Percentiles rank a stretch among this genome's conserved stretches.
Evolutionary conservation across 176 grass and related monocot genomes (phyloP).

Genomic region (Hsuehochloa calcarea): DNA sequence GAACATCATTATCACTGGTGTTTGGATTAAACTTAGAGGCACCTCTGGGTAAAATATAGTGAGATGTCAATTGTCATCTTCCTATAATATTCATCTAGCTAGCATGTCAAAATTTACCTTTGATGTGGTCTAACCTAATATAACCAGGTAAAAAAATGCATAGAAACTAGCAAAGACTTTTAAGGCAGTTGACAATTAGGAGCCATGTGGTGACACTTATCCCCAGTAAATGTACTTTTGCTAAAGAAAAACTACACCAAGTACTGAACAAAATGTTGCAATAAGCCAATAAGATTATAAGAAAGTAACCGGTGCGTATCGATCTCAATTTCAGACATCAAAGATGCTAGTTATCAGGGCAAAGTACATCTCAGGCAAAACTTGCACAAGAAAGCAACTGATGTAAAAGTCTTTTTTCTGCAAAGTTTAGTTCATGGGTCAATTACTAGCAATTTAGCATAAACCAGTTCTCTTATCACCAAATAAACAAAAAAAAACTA

Average conservation of each 20-base stretch:
- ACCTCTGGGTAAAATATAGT: slow-evolving; percentile 1
- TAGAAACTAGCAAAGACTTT: background rate
- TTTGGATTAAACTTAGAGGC: background rate
- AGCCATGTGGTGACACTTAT: background rate
- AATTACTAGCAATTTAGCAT: background rate
- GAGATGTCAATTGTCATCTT: background rate
- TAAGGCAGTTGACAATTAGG: background rate
- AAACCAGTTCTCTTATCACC: background rate
- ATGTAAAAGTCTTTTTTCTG: background rate
- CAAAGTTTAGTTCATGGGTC: slow-evolving; percentile 4
- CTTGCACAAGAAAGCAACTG: background rate
- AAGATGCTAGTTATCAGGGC: background rate
- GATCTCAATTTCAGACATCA: slow-evolving; percentile 10
- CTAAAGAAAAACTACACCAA: background rate
- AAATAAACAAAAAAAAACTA: background rate
- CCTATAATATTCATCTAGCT: background rate
- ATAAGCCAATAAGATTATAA: background rate
- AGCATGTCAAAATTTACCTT: background rate
- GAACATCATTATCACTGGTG: slow-evolving; percentile 11
- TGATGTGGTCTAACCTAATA: background rate
- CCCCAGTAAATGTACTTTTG: background rate
- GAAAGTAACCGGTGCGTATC: background rate
- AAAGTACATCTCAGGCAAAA: background rate
- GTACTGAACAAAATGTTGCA: background rate
- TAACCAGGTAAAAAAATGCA: background rate